Percentiles rank a stretch among this genome's conserved stretches.
phyloP scores from a whole-genome alignment of 208 protist genomes.

The Leishmania arabica region DNA sequence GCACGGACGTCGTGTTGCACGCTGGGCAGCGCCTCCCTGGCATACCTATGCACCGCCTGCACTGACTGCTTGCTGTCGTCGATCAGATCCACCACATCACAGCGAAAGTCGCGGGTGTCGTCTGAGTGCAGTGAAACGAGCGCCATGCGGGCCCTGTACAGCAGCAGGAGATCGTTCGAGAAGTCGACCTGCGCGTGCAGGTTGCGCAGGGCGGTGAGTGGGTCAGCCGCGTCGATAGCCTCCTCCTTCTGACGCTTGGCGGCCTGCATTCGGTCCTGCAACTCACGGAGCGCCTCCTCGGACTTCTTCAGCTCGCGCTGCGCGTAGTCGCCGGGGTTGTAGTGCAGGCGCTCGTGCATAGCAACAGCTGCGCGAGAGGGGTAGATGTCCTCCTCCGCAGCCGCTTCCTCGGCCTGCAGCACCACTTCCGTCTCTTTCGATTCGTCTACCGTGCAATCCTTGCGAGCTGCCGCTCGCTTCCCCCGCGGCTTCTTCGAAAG shows the following conservation, averaged over 20 bases:
- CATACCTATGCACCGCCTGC: constrained; percentile 38
- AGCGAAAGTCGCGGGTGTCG: constrained; percentile 59
- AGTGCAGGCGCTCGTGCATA: constrained; percentile 75
- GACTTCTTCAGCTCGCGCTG: constrained; percentile 65
- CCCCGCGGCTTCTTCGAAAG: not conserved
- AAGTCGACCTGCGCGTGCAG: constrained; percentile 82
- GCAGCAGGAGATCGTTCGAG: constrained; percentile 78
- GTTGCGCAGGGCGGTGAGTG: constrained; percentile 58
- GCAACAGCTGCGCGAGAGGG: constrained; percentile 64
- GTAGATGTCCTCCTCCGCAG: constrained; percentile 30
- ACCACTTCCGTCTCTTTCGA: not conserved
- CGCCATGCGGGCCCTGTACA: constrained; percentile 81
- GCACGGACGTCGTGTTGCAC: constrained; percentile 55
- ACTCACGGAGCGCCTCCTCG: constrained; percentile 49
- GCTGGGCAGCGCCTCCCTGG: constrained; percentile 41
- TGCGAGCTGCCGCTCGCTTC: not conserved
- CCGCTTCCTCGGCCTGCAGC: not conserved
- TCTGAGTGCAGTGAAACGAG: constrained; percentile 62
- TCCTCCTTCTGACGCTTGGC: constrained; percentile 62
- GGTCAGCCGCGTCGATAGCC: constrained; percentile 59
- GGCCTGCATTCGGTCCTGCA: constrained; percentile 60
- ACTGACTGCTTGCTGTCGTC: constrained; percentile 52
- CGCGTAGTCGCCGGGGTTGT: constrained; percentile 69
- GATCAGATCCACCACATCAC: constrained; percentile 49
- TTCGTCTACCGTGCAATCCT: not conserved